Evolutionary conservation across 495 filamentous ascomycete genomes (phyloP), one percentile per base, ranked within the genome.

Genomic region (Daldinia decipiens): DNA sequence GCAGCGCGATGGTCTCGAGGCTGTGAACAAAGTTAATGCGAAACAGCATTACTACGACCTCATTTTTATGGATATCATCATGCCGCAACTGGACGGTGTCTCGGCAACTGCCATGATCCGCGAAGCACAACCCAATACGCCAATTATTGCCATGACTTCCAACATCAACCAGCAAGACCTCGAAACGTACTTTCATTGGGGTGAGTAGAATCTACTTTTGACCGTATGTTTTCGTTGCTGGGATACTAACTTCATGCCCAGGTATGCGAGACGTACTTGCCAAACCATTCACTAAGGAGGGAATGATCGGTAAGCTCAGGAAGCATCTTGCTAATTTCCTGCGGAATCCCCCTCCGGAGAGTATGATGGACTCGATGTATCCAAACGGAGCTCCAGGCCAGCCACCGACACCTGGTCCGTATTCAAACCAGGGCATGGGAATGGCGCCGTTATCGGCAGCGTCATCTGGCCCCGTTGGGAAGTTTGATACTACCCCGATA

Each of bases 181-280:
- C 61, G 90, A 94, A 69, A 94, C 95, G 80, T 99, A 99, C 77
- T 98, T 98, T 82, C 89, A 93, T 68, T 94, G 96, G 82, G 95
- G 95, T 98, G 84, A 82, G 90, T 75, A 24, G n/a, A 59, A 38
- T 52, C 13, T 11, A 13, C 38, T 60, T 39, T 26, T 40, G 40
- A 39, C 50, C 12, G 12, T 13, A 8, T 11, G 24, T 67, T 31
- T 60, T 11, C 9, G 5, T 52, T 17, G 21, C 1, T 19, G 59
- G 19, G 45, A 29, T 58, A 59, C 76, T 79, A 66, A 77, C 57
- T 32, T 43, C 66, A 38, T 47, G 60, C 64, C 11, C 70, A 98
- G 95, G 95, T n/a, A 99, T 99, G 95, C 95, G 97, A 76, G 95
- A 97, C 75, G 94, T 99, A 9, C 84, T 99, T 54, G 95, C 95